Percentiles rank a stretch among this genome's conserved stretches.
These are phyloP conservation scores for Aspergillus proliferans DNA, from an alignment of 2,329 filamentous ascomycete species.

Conservation along the genomic window DNA sequence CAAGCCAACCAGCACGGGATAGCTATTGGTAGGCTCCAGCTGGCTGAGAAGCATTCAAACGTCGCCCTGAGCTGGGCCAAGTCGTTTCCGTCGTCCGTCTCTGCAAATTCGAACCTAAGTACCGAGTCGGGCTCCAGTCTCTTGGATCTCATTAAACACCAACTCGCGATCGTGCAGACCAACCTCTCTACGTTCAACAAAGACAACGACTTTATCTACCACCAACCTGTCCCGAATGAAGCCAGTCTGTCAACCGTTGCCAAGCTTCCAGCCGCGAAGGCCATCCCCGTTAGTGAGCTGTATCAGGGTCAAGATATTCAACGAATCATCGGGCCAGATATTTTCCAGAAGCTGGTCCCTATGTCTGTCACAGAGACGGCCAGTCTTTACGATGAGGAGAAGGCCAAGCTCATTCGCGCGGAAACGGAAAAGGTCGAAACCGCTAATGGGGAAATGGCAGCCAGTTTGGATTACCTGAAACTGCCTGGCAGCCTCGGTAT, in stretches of 20 bases:
- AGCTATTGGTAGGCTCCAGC: constrained; percentile 73
- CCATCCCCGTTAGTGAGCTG: constrained; percentile 91
- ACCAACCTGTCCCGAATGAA: constrained; percentile 82
- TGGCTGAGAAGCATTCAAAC: constrained; percentile 70
- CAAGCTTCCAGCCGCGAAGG: constrained; percentile 91
- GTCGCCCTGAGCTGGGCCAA: constrained; percentile 72
- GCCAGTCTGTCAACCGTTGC: constrained; percentile 73
- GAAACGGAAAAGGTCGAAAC: constrained; percentile 90
- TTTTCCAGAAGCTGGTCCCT: constrained; percentile 94
- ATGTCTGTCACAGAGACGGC: constrained; percentile 94
- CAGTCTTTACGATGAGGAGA: constrained; percentile 96
- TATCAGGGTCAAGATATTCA: constrained; percentile 98
- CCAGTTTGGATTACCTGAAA: constrained; percentile 87
- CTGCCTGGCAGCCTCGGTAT: constrained; percentile 84
- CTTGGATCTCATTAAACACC: constrained; percentile 76
- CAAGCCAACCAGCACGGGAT: constrained; percentile 82
- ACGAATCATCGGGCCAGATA: constrained; percentile 90
- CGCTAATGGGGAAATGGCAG: constrained; percentile 91
- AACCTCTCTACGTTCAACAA: constrained; percentile 71
- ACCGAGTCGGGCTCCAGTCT: constrained; percentile 70
- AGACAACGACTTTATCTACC: constrained; percentile 98
- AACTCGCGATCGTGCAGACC: constrained; percentile 72
- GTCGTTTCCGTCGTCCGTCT: constrained; percentile 72
- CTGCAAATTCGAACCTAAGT: constrained; percentile 74
- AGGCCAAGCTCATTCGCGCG: constrained; percentile 87